Conservation (phyloP, 73 alveolate species). For the Chromera velia region DNA sequence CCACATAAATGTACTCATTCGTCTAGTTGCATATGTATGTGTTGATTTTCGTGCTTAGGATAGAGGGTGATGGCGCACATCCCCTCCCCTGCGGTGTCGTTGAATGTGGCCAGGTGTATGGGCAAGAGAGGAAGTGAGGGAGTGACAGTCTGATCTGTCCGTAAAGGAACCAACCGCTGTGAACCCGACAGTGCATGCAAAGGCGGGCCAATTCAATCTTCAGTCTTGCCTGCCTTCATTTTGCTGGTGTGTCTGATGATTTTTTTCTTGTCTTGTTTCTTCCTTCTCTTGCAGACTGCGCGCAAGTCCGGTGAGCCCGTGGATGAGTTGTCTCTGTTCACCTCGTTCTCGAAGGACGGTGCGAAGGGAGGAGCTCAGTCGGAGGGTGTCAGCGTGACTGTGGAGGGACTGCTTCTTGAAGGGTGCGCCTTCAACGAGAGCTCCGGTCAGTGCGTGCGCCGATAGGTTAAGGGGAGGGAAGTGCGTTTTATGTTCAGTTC, state of each 20-base stretch:
- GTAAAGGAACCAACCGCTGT: background rate
- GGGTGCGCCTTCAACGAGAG: background rate
- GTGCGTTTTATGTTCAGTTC: background rate
- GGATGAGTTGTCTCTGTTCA: background rate
- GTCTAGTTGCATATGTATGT: too few relatives aligned
- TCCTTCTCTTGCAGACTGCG: background rate
- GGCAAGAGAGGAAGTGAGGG: background rate
- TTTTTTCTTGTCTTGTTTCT: background rate
- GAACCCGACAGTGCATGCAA: too few relatives aligned
- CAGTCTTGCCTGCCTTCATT: too few relatives aligned
- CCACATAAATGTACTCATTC: too few relatives aligned
- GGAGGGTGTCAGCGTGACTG: background rate
- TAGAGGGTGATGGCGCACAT: too few relatives aligned
- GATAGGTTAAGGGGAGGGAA: background rate
- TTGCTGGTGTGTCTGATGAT: background rate
- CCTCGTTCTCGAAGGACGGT: background rate
- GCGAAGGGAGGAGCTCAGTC: background rate
- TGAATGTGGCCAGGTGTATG: too few relatives aligned
- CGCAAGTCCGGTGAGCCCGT: background rate
- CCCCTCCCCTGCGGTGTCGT: too few relatives aligned
- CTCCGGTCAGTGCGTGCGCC: background rate
- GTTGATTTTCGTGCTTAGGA: too few relatives aligned
- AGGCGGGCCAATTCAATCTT: too few relatives aligned
- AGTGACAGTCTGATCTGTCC: background rate
- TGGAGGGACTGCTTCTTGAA: background rate